Evolutionary conservation across 1,284 basidiomycete species (phyloP).

Genomic region (Ustilago curta): DNA sequence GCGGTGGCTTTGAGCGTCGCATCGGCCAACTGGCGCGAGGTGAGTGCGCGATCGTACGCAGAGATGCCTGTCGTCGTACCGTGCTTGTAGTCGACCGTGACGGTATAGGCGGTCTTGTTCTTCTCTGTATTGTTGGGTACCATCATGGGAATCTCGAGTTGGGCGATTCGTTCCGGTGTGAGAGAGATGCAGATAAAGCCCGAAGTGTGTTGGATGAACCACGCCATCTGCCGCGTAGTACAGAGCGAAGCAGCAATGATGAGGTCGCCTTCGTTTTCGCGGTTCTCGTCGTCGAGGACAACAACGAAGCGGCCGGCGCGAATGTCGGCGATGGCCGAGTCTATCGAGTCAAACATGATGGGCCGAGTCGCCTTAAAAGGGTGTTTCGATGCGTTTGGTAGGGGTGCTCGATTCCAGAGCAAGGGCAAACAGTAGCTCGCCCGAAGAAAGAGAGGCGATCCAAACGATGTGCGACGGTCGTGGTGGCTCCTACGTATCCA

Average conservation of each 20-base stretch:
- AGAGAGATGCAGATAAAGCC: slow-evolving; percentile 95
- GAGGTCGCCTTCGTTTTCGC: slow-evolving; percentile 69
- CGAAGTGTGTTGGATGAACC: slow-evolving; percentile 89
- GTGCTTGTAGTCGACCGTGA: slow-evolving; percentile 91
- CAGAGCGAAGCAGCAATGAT: slow-evolving; percentile 70
- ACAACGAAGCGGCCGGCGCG: slow-evolving; percentile 63
- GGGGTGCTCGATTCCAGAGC: too few relatives aligned
- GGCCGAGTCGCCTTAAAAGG: too few relatives aligned
- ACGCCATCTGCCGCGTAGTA: slow-evolving; percentile 97
- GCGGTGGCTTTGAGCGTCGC: slow-evolving; percentile 22
- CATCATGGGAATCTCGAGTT: slow-evolving; percentile 93
- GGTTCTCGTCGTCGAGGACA: slow-evolving; percentile 67
- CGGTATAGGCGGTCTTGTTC: slow-evolving; percentile 94
- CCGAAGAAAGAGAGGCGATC: background rate
- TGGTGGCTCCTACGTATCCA: too few relatives aligned
- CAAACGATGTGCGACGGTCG: background rate
- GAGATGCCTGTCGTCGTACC: slow-evolving; percentile 98
- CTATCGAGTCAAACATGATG: slow-evolving; percentile 61
- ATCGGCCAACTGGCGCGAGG: slow-evolving; percentile 81
- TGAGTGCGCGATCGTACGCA: slow-evolving; percentile 91
- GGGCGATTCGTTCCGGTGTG: slow-evolving; percentile 79
- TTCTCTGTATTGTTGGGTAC: slow-evolving; percentile 89
- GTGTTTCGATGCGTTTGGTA: background rate
- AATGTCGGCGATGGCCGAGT: slow-evolving; percentile 56
- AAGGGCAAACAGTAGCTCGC: too few relatives aligned